Evolutionary conservation across 2,329 filamentous ascomycete species (phyloP), one percentile per base, ranked within the genome.

Genomic region (Fusarium odoratissimum): DNA sequence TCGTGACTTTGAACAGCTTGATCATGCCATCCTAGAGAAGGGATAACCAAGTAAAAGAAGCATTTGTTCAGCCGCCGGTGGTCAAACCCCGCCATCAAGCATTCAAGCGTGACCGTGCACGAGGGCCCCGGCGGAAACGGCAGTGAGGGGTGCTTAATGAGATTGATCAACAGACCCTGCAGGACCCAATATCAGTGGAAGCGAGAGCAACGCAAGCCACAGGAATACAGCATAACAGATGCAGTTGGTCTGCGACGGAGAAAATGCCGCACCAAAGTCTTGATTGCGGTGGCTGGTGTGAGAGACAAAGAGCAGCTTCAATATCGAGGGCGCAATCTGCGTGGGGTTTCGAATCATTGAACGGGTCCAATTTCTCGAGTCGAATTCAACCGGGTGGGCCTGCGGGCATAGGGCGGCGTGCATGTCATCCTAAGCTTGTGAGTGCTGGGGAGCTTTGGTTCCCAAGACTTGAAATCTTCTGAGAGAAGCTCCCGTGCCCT

Each of bases 101-200:
- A 60, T 35, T 51, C 37, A 54, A 57, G 44, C 28, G 30, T 57
- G 49, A 58, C 71, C 71, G 71, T 74, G 67, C 67, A 72, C 60
- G 55, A 74, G 71, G 69, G 56, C 57, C 48, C 28, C 37, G 45
- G 49, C 56, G 48, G 31, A 69, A 69, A 58, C 51, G 41, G 49
- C 41, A 67, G 42, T 66, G 70, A 72, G 70, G 71, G 71, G 67
- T 56, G 67, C 59, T 67, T 57, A 69, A 69, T 58, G 57, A 73
- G 71, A 68, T 61, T 72, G 71, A 74, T 74, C 71, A 74, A 74
- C 60, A 67, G 71, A 74, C 71, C 71, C 71, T 74, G 71, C 71
- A 74, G 67, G 60, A 66, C 54, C 59, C 46, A 40, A 64, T 57
- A 25, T 57, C 58, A 30, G 51, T 40, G 56, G 51, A 62, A 63